Conservation (phyloP, 2,329 filamentous ascomycete species). For the Triangularia setosa region DNA sequence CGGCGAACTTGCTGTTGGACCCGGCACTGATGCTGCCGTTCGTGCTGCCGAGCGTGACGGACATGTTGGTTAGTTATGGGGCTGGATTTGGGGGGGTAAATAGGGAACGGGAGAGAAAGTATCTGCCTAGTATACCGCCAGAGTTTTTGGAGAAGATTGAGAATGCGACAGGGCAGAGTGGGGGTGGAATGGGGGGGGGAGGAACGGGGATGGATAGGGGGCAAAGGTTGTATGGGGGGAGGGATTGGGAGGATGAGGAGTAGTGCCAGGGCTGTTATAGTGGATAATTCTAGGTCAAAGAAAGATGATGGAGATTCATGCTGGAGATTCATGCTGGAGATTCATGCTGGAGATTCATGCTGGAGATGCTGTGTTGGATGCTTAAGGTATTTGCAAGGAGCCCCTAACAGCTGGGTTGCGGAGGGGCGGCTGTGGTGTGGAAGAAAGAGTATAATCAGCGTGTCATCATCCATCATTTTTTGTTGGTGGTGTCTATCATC, state of each 20-base stretch:
- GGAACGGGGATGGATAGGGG: slow-evolving; percentile 53
- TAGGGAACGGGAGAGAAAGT: slow-evolving; percentile 86
- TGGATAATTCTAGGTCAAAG: too few species aligned
- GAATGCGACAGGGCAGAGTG: slow-evolving; percentile 26
- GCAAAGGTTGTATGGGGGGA: slow-evolving; percentile 56
- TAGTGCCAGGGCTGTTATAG: slow-evolving; percentile 33
- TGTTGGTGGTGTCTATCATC: not conserved
- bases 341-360: too few species aligned
- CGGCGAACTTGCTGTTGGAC: slow-evolving; percentile 76
- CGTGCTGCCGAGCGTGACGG: slow-evolving; percentile 88
- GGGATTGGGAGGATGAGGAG: slow-evolving; percentile 66
- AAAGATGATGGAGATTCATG: too few species aligned
- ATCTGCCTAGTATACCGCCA: slow-evolving; percentile 89
- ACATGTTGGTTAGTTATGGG: slow-evolving; percentile 95
- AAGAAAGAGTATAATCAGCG: not conserved
- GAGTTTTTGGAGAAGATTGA: slow-evolving; percentile 91
- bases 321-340: too few species aligned
- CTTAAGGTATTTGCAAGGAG: too few species aligned
- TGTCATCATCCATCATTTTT: not conserved
- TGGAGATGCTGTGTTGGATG: too few species aligned
- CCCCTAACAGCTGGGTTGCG: too few species aligned
- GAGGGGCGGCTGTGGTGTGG: too few species aligned
- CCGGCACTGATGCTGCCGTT: slow-evolving; percentile 92
- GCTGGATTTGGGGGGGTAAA: slow-evolving; percentile 93
- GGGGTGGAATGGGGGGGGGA: slow-evolving; percentile 41